Evolutionary conservation across 768 basidiomycete species (phyloP), one percentile per base, ranked within the genome.

Genomic region (Suillus sp.): DNA sequence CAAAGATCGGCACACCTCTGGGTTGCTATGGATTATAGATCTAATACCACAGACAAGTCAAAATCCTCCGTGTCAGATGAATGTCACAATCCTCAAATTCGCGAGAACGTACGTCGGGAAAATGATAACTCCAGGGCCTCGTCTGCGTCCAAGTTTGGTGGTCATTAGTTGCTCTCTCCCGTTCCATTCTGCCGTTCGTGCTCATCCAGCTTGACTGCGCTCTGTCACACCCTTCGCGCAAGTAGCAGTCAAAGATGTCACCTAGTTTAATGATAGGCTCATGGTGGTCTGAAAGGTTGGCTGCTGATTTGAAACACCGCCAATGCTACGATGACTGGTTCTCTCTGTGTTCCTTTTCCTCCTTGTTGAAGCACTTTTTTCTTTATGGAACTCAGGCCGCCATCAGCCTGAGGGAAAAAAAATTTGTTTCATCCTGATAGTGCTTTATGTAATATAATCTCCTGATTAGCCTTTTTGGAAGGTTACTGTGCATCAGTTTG

Each of bases 381-480:
- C n/a, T n/a, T n/a, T n/a, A n/a, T n/a, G n/a, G n/a, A n/a, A n/a
- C n/a, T n/a, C n/a, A n/a, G n/a, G n/a, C n/a, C n/a, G n/a, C n/a
- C n/a, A n/a, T n/a, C n/a, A n/a, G n/a, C n/a, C 32, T 34, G 4
- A 34, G 32, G 8, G 32, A 34, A 8, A 34, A 8, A 34, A 34
- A 34, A 34, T 8, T 8, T 34, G 32, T 34, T 8, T 34, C 32
- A 8, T 7, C 32, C 32, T 34, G 7, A 34, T 34, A 8, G 32
- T 34, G 8, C 32, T 8, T 34, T 34, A 8, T 34, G 32, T 34
- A 34, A n/a, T n/a, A n/a, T 51, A 51, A 51, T 30, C 30, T 51
- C 50, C 30, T 20, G 10, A 53, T 51, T 51, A 51, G 27, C 50
- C 50, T 51, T 51, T 50, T 51, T 51, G 9, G 30, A 51, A 18